Percentiles rank a stretch among this genome's conserved stretches.
Conservation (phyloP, 2,329 filamentous ascomycete species). For the Onygenales sp. region DNA sequence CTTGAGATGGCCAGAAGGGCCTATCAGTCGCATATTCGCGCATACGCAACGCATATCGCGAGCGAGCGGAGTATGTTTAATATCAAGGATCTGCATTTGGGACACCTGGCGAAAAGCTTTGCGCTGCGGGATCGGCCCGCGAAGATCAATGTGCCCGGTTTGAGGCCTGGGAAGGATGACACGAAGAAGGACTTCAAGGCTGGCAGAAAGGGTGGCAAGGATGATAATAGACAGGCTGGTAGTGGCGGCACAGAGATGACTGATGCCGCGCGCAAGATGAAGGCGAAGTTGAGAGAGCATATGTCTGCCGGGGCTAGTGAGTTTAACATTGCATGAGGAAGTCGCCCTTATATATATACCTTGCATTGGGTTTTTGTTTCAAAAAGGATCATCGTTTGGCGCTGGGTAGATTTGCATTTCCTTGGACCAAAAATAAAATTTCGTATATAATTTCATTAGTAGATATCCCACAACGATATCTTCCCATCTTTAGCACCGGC, state of each 20-base stretch:
- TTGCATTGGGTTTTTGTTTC: not conserved
- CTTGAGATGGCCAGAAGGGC: conserved; percentile 75
- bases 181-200: conserved; percentile 39
- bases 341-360: conserved; percentile 8
- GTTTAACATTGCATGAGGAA: conserved; percentile 45
- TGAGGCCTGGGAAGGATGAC: conserved; percentile 40
- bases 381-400: not conserved
- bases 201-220: conserved; percentile 28
- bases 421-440: not conserved
- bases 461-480: conserved; percentile 92
- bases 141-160: conserved; percentile 53
- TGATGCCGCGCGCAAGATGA: conserved; percentile 45
- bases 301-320: conserved; percentile 42
- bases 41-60: conserved; percentile 87
- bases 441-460: conserved; percentile 39
- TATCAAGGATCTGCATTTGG: conserved; percentile 81
- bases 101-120: conserved; percentile 90
- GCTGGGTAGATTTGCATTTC: not conserved
- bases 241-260: conserved; percentile 27
- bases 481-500: conserved; percentile 92
- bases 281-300: conserved; percentile 42
- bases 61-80: conserved; percentile 82
- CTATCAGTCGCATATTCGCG: conserved; percentile 85
- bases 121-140: conserved; percentile 80
- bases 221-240: conserved; percentile 12